phyloP scores from a whole-genome alignment of 2,329 filamentous ascomycete genomes.

The Tolypocladium ovalisporum region DNA sequence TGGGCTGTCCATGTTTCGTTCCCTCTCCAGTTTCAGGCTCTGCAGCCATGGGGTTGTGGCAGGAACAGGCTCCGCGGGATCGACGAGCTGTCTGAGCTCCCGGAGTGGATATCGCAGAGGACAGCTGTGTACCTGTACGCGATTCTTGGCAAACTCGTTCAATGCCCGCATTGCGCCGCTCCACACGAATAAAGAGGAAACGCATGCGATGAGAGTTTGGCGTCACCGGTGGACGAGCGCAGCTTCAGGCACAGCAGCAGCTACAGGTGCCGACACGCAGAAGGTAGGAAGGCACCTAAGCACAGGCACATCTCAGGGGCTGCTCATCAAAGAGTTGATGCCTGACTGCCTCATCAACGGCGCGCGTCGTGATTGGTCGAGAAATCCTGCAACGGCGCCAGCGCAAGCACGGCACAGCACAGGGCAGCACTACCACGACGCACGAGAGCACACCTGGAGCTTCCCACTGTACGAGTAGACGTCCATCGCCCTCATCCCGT shows the following conservation, averaged over 20 bases:
- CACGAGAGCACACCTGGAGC: background rate
- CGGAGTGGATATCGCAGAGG: background rate
- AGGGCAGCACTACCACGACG: background rate
- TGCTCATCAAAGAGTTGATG: conserved; percentile 18
- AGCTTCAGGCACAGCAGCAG: background rate
- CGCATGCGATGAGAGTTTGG: too few relatives aligned
- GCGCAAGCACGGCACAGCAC: background rate
- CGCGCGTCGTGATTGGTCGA: conserved; percentile 16
- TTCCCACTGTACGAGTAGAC: background rate
- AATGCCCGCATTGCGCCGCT: too few relatives aligned
- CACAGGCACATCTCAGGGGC: conserved; percentile 1
- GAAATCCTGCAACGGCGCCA: conserved; percentile 3
- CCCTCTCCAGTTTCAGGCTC: background rate
- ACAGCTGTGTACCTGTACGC: background rate
- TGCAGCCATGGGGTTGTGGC: background rate
- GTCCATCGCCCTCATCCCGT: background rate
- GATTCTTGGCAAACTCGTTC: too few relatives aligned
- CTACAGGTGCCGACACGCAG: background rate
- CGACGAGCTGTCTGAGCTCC: background rate
- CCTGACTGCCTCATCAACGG: conserved; percentile 24
- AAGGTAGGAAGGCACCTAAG: too few relatives aligned
- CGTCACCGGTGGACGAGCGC: background rate
- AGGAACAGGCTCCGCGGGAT: background rate
- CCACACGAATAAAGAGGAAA: too few relatives aligned
- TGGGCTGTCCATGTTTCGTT: background rate